Conservation (phyloP, 2,329 filamentous ascomycete genomes). For the Aspergillus thermomutatus region DNA sequence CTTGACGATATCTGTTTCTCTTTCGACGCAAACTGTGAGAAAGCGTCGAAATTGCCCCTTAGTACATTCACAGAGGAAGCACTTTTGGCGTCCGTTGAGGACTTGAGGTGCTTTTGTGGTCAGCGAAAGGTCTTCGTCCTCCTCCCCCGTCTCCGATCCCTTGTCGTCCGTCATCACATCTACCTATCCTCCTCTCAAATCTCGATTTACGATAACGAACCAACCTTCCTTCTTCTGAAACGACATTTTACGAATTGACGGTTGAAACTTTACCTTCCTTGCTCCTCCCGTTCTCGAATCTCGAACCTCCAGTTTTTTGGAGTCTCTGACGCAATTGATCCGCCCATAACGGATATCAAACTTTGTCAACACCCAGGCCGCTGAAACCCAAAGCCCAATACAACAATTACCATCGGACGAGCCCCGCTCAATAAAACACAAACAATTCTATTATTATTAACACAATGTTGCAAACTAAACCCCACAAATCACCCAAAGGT, state of each 20-base stretch:
- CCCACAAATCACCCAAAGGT: constrained; percentile 26
- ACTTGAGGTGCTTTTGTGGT: constrained; percentile 35
- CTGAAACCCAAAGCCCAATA: constrained; percentile 5
- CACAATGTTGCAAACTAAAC: constrained; percentile 25
- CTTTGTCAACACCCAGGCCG: constrained; percentile 6
- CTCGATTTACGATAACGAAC: constrained; percentile 10
- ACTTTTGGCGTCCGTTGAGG: constrained; percentile 34
- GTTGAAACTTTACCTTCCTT: constrained; percentile 7
- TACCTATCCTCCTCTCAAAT: constrained; percentile 7
- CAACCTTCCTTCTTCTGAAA: constrained; percentile 4
- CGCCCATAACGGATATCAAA: constrained; percentile 18
- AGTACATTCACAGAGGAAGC: constrained; percentile 38
- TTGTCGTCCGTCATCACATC: constrained; percentile 10
- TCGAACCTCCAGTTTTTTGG: neutral
- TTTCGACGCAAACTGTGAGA: constrained; percentile 42
- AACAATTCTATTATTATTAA: constrained; percentile 9
- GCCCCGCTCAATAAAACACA: constrained; percentile 8
- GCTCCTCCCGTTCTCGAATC: constrained; percentile 1
- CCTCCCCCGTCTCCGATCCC: constrained; percentile 11
- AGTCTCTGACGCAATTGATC: constrained; percentile 21
- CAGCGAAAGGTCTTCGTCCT: constrained; percentile 10
- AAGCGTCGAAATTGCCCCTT: constrained; percentile 61
- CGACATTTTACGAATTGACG: constrained; percentile 13
- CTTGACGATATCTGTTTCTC: constrained; percentile 54
- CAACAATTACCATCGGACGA: constrained; percentile 3